Conservation (phyloP, 352 stramenopile genomes). For the Globisporangium takayamanum region DNA sequence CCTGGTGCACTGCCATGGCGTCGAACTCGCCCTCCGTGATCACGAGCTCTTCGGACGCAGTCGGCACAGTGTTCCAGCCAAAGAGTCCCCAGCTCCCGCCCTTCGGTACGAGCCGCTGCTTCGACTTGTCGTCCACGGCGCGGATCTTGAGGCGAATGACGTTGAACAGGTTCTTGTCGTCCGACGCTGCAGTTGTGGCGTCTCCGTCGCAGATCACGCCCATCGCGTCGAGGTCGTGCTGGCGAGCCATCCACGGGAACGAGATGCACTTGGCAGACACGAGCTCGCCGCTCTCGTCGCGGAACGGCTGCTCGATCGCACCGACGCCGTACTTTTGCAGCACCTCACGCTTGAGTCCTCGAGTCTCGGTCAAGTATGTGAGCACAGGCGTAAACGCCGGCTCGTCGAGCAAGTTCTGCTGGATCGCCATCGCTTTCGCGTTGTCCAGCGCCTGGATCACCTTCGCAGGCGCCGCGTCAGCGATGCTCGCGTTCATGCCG, state of each 20-base stretch:
- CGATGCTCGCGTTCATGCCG: conserved; percentile 1
- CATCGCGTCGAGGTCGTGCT: conserved; percentile 79
- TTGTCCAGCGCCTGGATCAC: conserved; percentile 80
- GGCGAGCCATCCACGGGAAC: conserved; percentile 94
- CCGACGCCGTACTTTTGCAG: conserved; percentile 88
- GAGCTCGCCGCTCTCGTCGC: conserved; percentile 47
- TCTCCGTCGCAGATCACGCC: conserved; percentile 54
- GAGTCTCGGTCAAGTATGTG: conserved; percentile 61
- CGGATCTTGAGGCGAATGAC: conserved; percentile 82
- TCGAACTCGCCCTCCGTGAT: conserved; percentile 97
- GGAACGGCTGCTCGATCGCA: conserved; percentile 84
- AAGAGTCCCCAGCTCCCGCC: conserved; percentile 97
- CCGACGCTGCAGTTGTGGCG: conserved; percentile 7
- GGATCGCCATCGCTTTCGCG: conserved; percentile 76
- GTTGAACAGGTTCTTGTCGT: conserved; percentile 76
- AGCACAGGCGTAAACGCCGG: conserved; percentile 53
- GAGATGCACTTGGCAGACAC: conserved; percentile 84
- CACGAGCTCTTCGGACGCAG: conserved; percentile 87
- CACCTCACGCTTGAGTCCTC: conserved; percentile 61
- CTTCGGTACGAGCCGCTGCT: conserved; percentile 84
- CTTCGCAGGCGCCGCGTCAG: conserved; percentile 32
- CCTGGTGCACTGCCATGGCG: conserved; percentile 97
- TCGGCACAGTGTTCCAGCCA: conserved; percentile 96
- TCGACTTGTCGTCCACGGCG: conserved; percentile 78
- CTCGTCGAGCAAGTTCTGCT: conserved; percentile 74